A percentile compares a stretch with the other conserved stretches of the same genome.
These are phyloP conservation scores for Paecilomyces dactylethromorphus DNA, from an alignment of 2,329 filamentous ascomycete genomes.

Conservation along the genomic window DNA sequence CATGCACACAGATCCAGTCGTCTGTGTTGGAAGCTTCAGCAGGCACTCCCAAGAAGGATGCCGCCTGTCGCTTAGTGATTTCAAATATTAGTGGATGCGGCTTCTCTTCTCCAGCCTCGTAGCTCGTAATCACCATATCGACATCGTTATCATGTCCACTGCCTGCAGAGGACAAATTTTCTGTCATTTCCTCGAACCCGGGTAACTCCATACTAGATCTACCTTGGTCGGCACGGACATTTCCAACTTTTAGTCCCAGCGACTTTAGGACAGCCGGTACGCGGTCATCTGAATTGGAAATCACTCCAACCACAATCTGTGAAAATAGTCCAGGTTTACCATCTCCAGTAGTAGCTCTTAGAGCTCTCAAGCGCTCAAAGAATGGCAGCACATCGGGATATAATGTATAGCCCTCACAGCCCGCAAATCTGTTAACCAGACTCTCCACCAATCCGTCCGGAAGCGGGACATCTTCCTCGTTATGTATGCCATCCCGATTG, in stretches of 20 bases:
- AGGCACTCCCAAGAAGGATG: constrained; percentile 1
- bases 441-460: constrained; percentile 26
- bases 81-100: constrained; percentile 35
- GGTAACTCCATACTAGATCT: constrained; percentile 18
- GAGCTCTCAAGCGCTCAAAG: constrained; percentile 23
- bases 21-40: constrained; percentile 1
- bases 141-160: constrained; percentile 23
- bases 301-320: constrained; percentile 32
- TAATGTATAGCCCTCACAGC: constrained; percentile 32
- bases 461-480: constrained; percentile 13
- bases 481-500: neutral
- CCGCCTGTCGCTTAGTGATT: constrained; percentile 27
- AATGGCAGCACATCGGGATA: constrained; percentile 35
- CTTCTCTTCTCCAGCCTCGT: constrained; percentile 40
- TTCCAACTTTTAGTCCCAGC: constrained; percentile 32
- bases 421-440: constrained; percentile 34
- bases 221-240: constrained; percentile 24
- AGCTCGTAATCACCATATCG: constrained; percentile 41
- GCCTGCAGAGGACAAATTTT: neutral
- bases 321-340: constrained; percentile 18
- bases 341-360: constrained; percentile 8
- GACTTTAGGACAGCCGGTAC: constrained; percentile 32
- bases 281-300: constrained; percentile 43
- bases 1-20: constrained; percentile 30
- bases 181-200: constrained; percentile 14